phyloP scores from a whole-genome alignment of 768 basidiomycete species.

The Boletus reticuloceps region DNA sequence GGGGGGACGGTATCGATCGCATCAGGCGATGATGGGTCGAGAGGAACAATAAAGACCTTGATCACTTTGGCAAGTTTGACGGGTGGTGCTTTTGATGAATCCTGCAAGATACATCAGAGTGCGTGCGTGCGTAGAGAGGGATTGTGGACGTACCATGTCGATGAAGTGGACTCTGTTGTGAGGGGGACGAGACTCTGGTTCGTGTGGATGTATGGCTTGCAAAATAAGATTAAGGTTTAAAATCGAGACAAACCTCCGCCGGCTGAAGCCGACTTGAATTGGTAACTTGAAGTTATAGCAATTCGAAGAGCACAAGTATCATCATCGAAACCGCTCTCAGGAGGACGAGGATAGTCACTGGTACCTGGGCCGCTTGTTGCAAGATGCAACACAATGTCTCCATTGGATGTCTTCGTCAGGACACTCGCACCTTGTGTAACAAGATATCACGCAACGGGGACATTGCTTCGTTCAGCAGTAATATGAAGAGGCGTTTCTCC shows the following conservation, averaged over 20 bases:
- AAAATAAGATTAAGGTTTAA: slow-evolving; percentile 25
- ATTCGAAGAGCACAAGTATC: too few species aligned
- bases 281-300: too few species aligned
- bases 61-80: slow-evolving; percentile 98
- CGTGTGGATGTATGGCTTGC: slow-evolving; percentile 11
- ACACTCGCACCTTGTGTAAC: too few species aligned
- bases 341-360: too few species aligned
- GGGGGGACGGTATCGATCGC: too few species aligned
- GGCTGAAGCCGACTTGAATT: slow-evolving; percentile 17
- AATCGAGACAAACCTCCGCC: slow-evolving; percentile 13
- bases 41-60: slow-evolving; percentile 58
- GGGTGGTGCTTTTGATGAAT: slow-evolving; percentile 83
- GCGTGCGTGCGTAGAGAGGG: background rate
- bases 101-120: slow-evolving; percentile 39
- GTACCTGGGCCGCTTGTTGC: too few species aligned
- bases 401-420: too few species aligned
- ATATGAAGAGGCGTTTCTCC: too few species aligned
- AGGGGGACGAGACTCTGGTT: background rate
- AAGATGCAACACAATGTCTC: too few species aligned
- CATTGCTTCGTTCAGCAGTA: too few species aligned
- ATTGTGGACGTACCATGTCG: slow-evolving; percentile 24
- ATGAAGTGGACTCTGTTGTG: slow-evolving; percentile 2
- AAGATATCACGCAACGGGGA: too few species aligned
- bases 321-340: too few species aligned
- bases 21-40: background rate